Percentiles rank a stretch among this genome's conserved stretches.
phyloP scores from a whole-genome alignment of 768 basidiomycete species.

The Naganishia vaughanmartiniae region DNA sequence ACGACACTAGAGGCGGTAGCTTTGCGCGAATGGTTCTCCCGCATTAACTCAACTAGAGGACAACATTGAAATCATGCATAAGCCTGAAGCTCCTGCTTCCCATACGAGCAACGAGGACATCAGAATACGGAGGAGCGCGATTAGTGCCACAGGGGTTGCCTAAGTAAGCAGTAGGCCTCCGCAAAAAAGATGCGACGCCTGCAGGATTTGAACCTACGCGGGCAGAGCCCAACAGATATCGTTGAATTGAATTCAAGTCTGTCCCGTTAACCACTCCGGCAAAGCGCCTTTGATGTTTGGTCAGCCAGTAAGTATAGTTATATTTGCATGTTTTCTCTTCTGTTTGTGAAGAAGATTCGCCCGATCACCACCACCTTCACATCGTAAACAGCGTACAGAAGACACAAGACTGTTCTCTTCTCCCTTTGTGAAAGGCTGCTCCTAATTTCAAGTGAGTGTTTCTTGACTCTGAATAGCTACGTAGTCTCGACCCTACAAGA shows the following conservation, averaged over 20 bases:
- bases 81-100: too few relatives aligned
- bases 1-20: too few relatives aligned
- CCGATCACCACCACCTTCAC: slow-evolving; percentile 1
- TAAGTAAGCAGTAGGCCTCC: too few relatives aligned
- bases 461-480: background rate
- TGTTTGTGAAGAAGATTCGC: too few relatives aligned
- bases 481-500: background rate
- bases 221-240: slow-evolving; percentile 26
- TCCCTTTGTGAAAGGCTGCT: background rate
- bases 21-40: too few relatives aligned
- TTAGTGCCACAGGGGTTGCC: too few relatives aligned
- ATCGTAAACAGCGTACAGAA: background rate
- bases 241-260: slow-evolving; percentile 23
- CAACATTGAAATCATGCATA: too few relatives aligned
- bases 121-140: too few relatives aligned
- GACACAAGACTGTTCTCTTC: background rate
- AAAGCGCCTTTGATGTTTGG: slow-evolving; percentile 13
- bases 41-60: too few relatives aligned
- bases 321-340: too few relatives aligned
- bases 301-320: background rate
- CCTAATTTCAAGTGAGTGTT: background rate
- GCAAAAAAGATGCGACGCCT: slow-evolving; percentile 16
- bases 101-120: too few relatives aligned
- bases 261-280: slow-evolving; percentile 28
- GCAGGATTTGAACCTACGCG: slow-evolving; percentile 27